Conservation (phyloP, 1,139 yeast species). For the Yamadazyma pseudoaaseri region DNA sequence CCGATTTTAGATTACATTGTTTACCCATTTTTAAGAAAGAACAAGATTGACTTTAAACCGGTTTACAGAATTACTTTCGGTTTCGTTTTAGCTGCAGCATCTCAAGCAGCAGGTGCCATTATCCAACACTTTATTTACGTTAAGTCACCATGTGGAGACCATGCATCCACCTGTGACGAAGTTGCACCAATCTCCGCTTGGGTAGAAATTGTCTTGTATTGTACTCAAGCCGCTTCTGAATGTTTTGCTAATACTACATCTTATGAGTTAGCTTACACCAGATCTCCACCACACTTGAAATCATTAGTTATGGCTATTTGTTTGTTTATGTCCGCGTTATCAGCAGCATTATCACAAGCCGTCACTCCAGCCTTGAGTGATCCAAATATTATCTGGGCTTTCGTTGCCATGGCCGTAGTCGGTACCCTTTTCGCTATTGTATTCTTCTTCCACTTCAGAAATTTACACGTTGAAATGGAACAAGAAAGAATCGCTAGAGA, state of each 20-base stretch:
- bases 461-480: slow-evolving; percentile 53
- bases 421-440: slow-evolving; percentile 35
- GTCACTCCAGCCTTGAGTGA: slow-evolving; percentile 44
- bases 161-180: slow-evolving; percentile 39
- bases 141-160: slow-evolving; percentile 40
- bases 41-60: slow-evolving; percentile 37
- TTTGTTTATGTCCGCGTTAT: slow-evolving; percentile 57
- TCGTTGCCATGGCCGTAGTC: slow-evolving; percentile 17
- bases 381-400: slow-evolving; percentile 18
- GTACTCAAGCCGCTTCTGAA: slow-evolving; percentile 62
- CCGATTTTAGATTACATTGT: slow-evolving; percentile 59
- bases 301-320: slow-evolving; percentile 68
- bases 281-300: slow-evolving; percentile 67
- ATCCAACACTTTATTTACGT: slow-evolving; percentile 34
- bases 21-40: slow-evolving; percentile 59
- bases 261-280: slow-evolving; percentile 68
- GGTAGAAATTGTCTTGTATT: slow-evolving; percentile 51
- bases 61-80: slow-evolving; percentile 37
- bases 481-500: slow-evolving; percentile 34
- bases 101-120: slow-evolving; percentile 42
- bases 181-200: slow-evolving; percentile 56
- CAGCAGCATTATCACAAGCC: slow-evolving; percentile 59
- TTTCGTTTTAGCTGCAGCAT: slow-evolving; percentile 32
- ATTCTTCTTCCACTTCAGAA: slow-evolving; percentile 50
- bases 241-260: slow-evolving; percentile 69